Evolutionary conservation across 345 rosid species (phyloP).

Genomic region (Syzygium grande): DNA sequence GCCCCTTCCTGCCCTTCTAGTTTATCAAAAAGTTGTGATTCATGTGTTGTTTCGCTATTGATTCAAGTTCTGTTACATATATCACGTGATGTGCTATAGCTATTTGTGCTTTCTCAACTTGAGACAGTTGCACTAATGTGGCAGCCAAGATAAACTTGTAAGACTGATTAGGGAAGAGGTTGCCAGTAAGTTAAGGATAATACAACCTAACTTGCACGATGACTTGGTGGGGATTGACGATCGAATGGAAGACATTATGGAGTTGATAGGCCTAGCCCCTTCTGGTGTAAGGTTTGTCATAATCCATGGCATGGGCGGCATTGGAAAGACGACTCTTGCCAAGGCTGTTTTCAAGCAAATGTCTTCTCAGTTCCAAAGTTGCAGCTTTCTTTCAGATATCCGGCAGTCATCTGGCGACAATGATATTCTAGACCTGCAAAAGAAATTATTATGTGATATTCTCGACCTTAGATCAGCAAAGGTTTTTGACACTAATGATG

Average conservation of each 20-base stretch:
- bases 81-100: neutral
- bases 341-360: neutral
- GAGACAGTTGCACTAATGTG: neutral
- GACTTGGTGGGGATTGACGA: neutral
- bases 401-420: neutral
- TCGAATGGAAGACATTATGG: neutral
- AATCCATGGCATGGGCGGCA: slow-evolving; percentile 13
- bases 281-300: slow-evolving; percentile 3
- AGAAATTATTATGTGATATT: slow-evolving; percentile 4
- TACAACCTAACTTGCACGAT: neutral
- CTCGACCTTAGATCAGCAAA: neutral
- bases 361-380: neutral
- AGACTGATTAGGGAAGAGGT: neutral
- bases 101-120: neutral
- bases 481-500: neutral
- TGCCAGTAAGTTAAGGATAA: neutral
- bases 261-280: neutral
- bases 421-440: slow-evolving; percentile 3
- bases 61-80: neutral
- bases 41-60: neutral
- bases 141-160: neutral
- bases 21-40: neutral
- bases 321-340: slow-evolving; percentile 5
- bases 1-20: neutral
- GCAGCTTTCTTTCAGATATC: slow-evolving; percentile 14